phyloP scores from a whole-genome alignment of 2,329 filamentous ascomycete species.

The Xylaria sp. region DNA sequence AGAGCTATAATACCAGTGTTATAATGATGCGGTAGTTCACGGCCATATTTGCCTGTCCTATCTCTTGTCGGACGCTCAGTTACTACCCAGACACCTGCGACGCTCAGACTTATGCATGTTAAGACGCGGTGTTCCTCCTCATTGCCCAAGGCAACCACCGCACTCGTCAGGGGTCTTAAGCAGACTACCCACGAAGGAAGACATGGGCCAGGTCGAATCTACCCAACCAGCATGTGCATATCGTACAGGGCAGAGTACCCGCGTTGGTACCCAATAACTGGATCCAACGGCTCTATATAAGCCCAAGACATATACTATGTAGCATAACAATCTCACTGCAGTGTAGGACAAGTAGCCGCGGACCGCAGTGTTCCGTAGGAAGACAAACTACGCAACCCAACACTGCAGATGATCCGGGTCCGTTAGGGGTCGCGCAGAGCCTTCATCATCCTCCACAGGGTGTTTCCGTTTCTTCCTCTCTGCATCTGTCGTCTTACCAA shows the following conservation, averaged over 20 bases:
- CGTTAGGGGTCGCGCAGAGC: background rate
- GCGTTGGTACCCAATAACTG: conserved; percentile 34
- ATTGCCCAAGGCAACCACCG: background rate
- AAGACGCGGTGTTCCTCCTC: background rate
- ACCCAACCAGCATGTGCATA: conserved; percentile 40
- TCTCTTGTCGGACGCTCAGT: background rate
- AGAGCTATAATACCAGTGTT: background rate
- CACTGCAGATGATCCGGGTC: conserved; percentile 15
- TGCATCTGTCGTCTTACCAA: conserved; percentile 45
- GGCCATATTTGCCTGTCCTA: background rate
- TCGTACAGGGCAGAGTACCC: conserved; percentile 34
- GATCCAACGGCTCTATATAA: background rate
- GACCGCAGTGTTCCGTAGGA: conserved; percentile 22
- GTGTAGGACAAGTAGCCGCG: conserved; percentile 15
- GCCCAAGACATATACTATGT: background rate
- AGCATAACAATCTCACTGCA: conserved; percentile 24
- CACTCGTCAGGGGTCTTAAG: conserved; percentile 4
- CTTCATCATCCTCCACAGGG: conserved; percentile 27
- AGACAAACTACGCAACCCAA: conserved; percentile 8
- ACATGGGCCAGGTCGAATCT: conserved; percentile 33
- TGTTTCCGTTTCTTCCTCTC: conserved; percentile 47
- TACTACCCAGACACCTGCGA: background rate
- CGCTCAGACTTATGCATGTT: background rate
- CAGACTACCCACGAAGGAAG: background rate
- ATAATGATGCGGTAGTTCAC: background rate